Conservation (phyloP, 2,329 filamentous ascomycete species). For the Helotiales sp. region DNA sequence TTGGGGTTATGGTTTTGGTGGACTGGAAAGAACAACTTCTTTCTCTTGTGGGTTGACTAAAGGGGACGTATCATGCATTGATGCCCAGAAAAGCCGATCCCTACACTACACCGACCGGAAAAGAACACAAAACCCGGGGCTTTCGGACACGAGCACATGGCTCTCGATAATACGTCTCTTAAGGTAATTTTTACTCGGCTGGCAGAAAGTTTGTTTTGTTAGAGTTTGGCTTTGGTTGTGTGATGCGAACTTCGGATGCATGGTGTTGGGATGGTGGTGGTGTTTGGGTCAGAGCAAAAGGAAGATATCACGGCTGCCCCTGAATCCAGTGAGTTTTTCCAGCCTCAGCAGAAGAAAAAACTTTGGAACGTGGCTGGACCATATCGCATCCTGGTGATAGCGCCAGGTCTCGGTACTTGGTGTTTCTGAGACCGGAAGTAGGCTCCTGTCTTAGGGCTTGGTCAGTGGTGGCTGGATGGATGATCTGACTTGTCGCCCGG, state of each 20-base stretch:
- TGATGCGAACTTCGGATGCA: not conserved
- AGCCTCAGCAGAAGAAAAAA: not conserved
- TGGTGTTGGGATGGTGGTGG: not conserved
- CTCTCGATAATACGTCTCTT: not conserved
- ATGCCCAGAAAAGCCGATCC: slow-evolving; percentile 1
- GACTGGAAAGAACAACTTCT: not conserved
- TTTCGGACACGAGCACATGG: not conserved
- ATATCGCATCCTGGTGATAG: slow-evolving; percentile 1
- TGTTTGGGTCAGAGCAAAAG: slow-evolving; percentile 1
- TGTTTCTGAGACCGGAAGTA: not conserved
- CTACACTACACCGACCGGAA: not conserved
- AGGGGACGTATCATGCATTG: not conserved
- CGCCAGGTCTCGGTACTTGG: slow-evolving; percentile 1
- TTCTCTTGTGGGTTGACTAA: not conserved
- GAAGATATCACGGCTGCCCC: not conserved
- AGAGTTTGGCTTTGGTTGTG: not conserved
- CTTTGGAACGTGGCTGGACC: not conserved
- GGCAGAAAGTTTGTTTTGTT: not conserved
- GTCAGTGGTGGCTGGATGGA: slow-evolving; percentile 4
- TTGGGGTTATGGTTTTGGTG: not conserved
- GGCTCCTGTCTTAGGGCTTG: not conserved
- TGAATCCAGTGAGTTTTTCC: not conserved
- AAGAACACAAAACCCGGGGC: too few relatives aligned
- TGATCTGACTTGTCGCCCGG: slow-evolving; percentile 4
- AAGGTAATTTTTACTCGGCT: not conserved